A percentile compares a stretch with the other conserved stretches of the same genome.
Evolutionary conservation across 2,329 filamentous ascomycete species (phyloP).

Genomic region (Pyrenochaeta sp.): DNA sequence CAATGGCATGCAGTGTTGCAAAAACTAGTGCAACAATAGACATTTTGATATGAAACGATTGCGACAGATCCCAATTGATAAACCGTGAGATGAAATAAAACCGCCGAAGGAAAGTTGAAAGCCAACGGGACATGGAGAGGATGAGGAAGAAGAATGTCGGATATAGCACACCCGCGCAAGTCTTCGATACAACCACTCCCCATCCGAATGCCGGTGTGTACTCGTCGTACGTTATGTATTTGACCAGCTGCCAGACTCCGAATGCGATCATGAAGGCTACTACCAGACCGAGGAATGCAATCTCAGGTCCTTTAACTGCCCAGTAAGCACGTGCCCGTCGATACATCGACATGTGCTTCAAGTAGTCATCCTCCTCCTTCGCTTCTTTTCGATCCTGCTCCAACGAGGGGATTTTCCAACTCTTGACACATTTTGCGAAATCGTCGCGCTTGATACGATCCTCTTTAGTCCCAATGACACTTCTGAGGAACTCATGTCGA

Average conservation of each 20-base stretch:
- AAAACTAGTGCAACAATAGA: conserved; percentile 60
- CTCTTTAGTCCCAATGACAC: conserved; percentile 56
- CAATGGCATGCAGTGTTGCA: conserved; percentile 63
- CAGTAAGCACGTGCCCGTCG: conserved; percentile 62
- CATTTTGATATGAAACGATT: conserved; percentile 65
- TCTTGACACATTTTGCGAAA: conserved; percentile 56
- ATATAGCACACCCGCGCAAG: conserved; percentile 63
- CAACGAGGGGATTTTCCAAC: conserved; percentile 60
- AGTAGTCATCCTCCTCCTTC: conserved; percentile 57
- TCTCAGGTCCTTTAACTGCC: conserved; percentile 64
- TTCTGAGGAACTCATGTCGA: conserved; percentile 62
- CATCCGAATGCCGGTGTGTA: conserved; percentile 63
- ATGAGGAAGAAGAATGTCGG: conserved; percentile 67
- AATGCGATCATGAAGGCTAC: conserved; percentile 59
- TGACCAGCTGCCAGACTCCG: conserved; percentile 65
- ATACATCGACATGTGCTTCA: conserved; percentile 56
- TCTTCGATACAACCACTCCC: conserved; percentile 65
- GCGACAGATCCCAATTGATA: conserved; percentile 66
- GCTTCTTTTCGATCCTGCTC: conserved; percentile 59
- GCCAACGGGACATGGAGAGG: conserved; percentile 66
- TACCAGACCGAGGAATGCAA: conserved; percentile 60
- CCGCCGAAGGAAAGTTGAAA: conserved; percentile 62
- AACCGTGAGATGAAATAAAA: conserved; percentile 63
- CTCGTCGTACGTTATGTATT: conserved; percentile 56
- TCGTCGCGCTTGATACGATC: conserved; percentile 57